These are phyloP conservation scores for Centaurea solstitialis DNA, from an alignment of 129 eudicot species.

Conservation along the genomic window DNA sequence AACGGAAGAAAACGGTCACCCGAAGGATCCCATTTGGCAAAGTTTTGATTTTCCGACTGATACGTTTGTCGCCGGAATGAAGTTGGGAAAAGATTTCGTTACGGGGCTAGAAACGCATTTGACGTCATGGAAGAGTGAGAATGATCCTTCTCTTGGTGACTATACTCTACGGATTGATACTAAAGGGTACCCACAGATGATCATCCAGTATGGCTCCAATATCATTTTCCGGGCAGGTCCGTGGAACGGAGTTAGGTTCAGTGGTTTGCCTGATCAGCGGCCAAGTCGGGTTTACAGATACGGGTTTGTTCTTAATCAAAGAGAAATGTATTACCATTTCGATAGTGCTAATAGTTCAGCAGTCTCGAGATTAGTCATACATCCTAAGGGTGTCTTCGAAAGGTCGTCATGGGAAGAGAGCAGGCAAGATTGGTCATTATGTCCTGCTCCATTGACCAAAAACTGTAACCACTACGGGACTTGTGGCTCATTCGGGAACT, in stretches of 20 bases:
- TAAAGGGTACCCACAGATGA: conserved; percentile 29
- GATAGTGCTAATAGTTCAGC: neutral
- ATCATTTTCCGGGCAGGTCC: conserved; percentile 28
- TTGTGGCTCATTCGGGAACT: too few relatives aligned
- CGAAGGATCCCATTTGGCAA: conserved; percentile 37
- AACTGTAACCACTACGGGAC: too few relatives aligned
- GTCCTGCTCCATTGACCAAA: too few relatives aligned
- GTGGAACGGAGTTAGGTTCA: conserved; percentile 43
- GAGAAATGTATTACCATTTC: conserved; percentile 17
- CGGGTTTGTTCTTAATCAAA: conserved; percentile 11
- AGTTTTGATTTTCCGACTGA: conserved; percentile 48
- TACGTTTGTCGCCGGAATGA: conserved; percentile 47
- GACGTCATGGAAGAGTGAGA: conserved; percentile 39
- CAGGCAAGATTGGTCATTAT: conserved; percentile 7
- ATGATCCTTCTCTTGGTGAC: conserved; percentile 44
- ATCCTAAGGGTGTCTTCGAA: neutral
- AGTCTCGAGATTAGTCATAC: conserved; percentile 21
- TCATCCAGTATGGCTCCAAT: neutral
- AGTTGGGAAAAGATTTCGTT: conserved; percentile 26
- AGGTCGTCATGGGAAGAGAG: conserved; percentile 1
- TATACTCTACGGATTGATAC: conserved; percentile 28
- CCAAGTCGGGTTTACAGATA: neutral
- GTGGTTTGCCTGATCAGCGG: conserved; percentile 19
- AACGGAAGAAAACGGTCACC: neutral
- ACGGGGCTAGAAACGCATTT: conserved; percentile 12